Evolutionary conservation across 164 flowering plant species (phyloP).

Genomic region (Vitis rupestris): DNA sequence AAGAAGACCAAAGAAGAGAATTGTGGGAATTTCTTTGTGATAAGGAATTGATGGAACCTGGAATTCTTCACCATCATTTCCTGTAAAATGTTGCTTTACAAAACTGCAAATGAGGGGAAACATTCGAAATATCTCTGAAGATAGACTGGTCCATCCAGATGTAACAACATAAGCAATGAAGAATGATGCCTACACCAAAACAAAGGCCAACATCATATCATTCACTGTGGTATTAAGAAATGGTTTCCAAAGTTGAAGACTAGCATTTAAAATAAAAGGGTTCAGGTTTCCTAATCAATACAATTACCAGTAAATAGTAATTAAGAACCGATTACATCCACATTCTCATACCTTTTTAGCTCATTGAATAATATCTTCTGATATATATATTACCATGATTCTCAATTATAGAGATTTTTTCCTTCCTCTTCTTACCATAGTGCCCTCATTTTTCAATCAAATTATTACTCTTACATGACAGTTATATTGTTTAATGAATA

Average conservation of each 20-base stretch:
- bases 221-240: not conserved
- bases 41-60: constrained; percentile 42
- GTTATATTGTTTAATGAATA: too few species aligned
- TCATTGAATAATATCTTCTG: too few species aligned
- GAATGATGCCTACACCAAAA: constrained; percentile 47
- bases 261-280: not conserved
- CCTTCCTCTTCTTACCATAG: too few species aligned
- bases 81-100: constrained; percentile 5
- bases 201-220: not conserved
- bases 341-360: too few species aligned
- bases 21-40: constrained; percentile 40
- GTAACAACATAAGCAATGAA: constrained; percentile 68
- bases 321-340: too few species aligned
- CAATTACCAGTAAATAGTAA: not conserved
- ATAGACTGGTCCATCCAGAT: constrained; percentile 59
- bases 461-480: too few species aligned
- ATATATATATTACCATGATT: too few species aligned
- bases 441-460: too few species aligned
- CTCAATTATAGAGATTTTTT: too few species aligned
- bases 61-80: constrained; percentile 23
- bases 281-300: not conserved
- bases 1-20: constrained; percentile 56
- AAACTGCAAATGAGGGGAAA: constrained; percentile 26
- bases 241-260: not conserved
- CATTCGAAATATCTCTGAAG: constrained; percentile 49